Evolutionary conservation across 2,329 filamentous ascomycete species (phyloP).

Genomic region (Elsinoe australis): DNA sequence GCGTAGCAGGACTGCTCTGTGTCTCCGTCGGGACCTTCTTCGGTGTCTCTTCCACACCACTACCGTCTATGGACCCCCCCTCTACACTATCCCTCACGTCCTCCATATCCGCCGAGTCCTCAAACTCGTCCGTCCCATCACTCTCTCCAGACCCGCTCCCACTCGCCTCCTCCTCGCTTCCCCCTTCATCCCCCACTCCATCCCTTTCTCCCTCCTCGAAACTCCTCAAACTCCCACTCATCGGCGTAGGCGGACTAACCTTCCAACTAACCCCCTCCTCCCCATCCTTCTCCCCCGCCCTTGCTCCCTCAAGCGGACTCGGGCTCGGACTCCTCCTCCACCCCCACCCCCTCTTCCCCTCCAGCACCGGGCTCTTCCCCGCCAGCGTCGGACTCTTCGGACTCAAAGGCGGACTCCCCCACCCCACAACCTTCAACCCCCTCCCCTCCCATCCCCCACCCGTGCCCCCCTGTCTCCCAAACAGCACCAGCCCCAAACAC

Average conservation of each 20-base stretch:
- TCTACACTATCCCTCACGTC: slow-evolving; percentile 25
- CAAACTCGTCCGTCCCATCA: slow-evolving; percentile 2
- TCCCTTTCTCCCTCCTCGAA: not conserved
- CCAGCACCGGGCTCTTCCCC: too few relatives aligned
- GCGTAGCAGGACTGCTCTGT: slow-evolving; percentile 39
- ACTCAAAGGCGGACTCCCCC: slow-evolving; percentile 13
- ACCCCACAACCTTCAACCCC: slow-evolving; percentile 18
- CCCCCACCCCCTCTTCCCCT: slow-evolving; percentile 7
- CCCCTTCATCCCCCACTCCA: not conserved
- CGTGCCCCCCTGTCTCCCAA: slow-evolving; percentile 36
- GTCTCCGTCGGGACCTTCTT: slow-evolving; percentile 27
- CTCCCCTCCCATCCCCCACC: slow-evolving; percentile 24
- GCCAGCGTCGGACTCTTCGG: not conserved
- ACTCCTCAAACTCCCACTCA: not conserved
- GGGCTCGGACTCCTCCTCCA: slow-evolving; percentile 20
- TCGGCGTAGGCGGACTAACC: slow-evolving; percentile 16
- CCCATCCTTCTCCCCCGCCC: slow-evolving; percentile 17
- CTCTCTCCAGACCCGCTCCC: slow-evolving; percentile 11
- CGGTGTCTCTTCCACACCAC: not conserved
- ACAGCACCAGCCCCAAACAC: slow-evolving; percentile 81
- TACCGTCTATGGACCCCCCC: not conserved
- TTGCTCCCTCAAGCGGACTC: not conserved
- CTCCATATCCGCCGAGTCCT: slow-evolving; percentile 9
- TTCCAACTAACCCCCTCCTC: slow-evolving; percentile 6
- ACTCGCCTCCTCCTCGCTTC: slow-evolving; percentile 19